Evolutionary conservation across 2,329 filamentous ascomycete genomes (phyloP).

Genomic region (Gaeumannomyces tritici): DNA sequence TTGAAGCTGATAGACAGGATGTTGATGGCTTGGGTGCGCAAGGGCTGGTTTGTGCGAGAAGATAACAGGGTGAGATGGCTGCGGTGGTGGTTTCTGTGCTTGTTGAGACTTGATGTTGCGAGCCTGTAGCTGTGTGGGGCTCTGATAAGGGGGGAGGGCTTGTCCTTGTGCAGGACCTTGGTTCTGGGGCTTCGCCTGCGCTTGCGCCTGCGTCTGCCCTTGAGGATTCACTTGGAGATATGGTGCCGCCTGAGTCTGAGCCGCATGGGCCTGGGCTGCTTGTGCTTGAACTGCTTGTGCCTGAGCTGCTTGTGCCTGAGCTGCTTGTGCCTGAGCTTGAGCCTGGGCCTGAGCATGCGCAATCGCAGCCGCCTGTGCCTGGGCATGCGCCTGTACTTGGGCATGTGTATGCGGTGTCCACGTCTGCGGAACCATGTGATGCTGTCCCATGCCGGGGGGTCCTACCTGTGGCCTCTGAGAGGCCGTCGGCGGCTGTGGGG

Average conservation of each 20-base stretch:
- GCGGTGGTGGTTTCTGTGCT: neutral
- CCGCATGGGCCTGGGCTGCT: neutral
- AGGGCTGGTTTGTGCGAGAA: conserved; percentile 13
- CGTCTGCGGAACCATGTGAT: conserved; percentile 5
- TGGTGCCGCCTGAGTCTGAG: neutral
- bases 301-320: neutral
- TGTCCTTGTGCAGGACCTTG: neutral
- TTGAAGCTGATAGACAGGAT: conserved; percentile 16
- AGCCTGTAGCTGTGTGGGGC: neutral
- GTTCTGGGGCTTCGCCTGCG: neutral
- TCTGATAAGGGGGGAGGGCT: neutral
- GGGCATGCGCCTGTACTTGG: neutral
- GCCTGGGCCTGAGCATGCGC: neutral
- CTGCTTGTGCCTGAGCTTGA: neutral
- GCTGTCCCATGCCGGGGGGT: neutral
- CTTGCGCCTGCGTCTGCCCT: neutral
- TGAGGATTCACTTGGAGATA: neutral
- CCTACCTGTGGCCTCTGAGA: conserved; percentile 9
- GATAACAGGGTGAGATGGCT: conserved; percentile 4
- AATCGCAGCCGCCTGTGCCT: neutral
- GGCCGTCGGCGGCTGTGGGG: conserved; percentile 17
- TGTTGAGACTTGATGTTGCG: neutral
- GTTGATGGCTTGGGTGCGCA: conserved; percentile 25
- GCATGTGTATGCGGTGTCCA: conserved; percentile 7
- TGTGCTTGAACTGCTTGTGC: neutral